Base-by-base conservation (phyloP, 768 basidiomycete species). In the Collybiopsis luxurians region DNA sequence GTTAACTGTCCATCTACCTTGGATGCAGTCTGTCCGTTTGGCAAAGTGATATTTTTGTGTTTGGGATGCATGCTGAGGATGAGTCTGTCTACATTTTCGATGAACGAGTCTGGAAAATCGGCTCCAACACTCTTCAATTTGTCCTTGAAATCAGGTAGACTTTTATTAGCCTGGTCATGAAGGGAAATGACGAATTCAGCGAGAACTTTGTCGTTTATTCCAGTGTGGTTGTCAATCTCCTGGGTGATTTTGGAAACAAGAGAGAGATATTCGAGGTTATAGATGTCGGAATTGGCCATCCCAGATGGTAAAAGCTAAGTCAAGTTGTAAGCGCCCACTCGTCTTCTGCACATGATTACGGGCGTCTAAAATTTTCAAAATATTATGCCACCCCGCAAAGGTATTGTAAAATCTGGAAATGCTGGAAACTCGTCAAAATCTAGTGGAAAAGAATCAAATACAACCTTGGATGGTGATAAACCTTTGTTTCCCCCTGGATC, bases 11-110 rank as follows among this genome's bases (percentile, higher is more conserved):
- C 71, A 9, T 67, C 72, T 31, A 68, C 71, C 2, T 61, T 61
- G 17, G 66, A 66, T 15, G 65, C 69, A 9, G 62, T 55, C 46
- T 75, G 74, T 36, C 73, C 76, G 53, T 77, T 76, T 23, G 70
- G 63, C 34, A 69, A 69, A 17, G 65, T 54, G 23, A 73, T 77
- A 71, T 91, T 91, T 79, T 92, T 97, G 77, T 98, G 89, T 66
- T 94, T 97, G 1, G 96, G 97, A 64, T 99, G 96, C 79, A 98
- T 84, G 56, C 83, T 91, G 54, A 97, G 82, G 63, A 99, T 92
- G 52, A 98, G 83, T 19, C 97, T 90, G 75, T 99, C 96, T 31
- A 98, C 83, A 66, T 89, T 95, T 70, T 95, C 90, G 57, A 96
- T 74, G 67, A 98, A 91, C 26, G 91, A 91, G 60, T 92, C 91